These are phyloP conservation scores for Heritiera fomes DNA, from an alignment of 345 rosid genomes.

Conservation along the genomic window DNA sequence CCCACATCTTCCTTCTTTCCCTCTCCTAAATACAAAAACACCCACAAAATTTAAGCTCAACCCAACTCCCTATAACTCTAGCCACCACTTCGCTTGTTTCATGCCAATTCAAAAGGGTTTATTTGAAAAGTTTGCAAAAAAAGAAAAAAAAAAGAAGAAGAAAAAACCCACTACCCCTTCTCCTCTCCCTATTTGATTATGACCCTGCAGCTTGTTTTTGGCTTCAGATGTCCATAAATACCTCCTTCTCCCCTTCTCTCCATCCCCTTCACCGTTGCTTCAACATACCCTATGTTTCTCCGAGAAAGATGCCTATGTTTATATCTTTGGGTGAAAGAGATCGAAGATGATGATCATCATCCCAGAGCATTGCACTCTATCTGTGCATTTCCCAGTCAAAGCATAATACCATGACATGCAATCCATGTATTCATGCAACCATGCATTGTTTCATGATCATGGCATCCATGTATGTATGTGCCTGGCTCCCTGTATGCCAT, in stretches of 20 bases:
- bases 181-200: constrained; percentile 25
- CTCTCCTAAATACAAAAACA: constrained; percentile 10
- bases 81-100: constrained; percentile 34
- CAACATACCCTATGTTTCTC: background rate
- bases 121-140: constrained; percentile 9
- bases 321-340: too few relatives aligned
- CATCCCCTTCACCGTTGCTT: background rate
- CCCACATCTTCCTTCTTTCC: constrained; percentile 43
- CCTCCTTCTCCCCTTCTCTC: background rate
- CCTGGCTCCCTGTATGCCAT: constrained; percentile 99
- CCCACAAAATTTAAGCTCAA: background rate
- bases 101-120: constrained; percentile 34
- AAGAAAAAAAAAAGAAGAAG: too few relatives aligned
- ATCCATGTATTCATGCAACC: too few relatives aligned
- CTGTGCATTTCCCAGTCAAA: background rate
- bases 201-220: constrained; percentile 23
- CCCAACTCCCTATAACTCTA: background rate
- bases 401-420: constrained; percentile 14
- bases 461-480: constrained; percentile 38
- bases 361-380: background rate
- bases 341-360: too few relatives aligned
- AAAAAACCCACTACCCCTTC: background rate
- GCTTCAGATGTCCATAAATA: constrained; percentile 26
- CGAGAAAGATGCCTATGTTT: too few relatives aligned
- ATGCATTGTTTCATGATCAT: background rate